Percentiles rank a stretch among this genome's conserved stretches.
phyloP scores from a whole-genome alignment of 225 moss, liverwort and hornwort species.

The Antitrichia curtipendula region DNA sequence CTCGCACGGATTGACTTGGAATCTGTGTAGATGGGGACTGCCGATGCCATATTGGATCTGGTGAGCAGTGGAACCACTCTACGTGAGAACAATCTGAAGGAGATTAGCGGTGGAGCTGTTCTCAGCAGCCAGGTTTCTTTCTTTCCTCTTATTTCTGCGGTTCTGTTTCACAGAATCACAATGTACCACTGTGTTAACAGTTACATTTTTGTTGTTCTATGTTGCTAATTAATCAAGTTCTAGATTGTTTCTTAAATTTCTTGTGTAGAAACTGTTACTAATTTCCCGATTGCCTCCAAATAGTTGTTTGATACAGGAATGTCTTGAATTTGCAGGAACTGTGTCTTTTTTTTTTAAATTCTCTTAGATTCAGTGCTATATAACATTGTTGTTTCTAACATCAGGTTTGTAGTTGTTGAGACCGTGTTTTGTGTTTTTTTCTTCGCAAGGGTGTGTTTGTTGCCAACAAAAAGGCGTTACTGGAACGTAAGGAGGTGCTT shows the following conservation, averaged over 20 bases:
- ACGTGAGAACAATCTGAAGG: constrained; percentile 95
- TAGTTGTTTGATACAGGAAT: background rate
- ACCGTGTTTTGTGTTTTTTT: background rate
- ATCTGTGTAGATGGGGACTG: constrained; percentile 80
- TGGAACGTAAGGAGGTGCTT: constrained; percentile 61
- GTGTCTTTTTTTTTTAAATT: background rate
- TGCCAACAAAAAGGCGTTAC: constrained; percentile 70
- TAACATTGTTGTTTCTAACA: background rate
- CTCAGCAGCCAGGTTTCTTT: constrained; percentile 62
- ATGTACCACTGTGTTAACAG: background rate
- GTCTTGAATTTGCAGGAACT: background rate
- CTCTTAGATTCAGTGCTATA: background rate
- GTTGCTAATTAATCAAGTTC: background rate
- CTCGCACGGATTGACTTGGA: background rate
- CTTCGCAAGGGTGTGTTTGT: constrained; percentile 71
- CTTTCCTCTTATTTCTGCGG: background rate
- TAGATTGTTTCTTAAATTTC: background rate
- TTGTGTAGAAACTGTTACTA: background rate
- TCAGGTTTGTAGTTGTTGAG: background rate
- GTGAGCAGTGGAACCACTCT: constrained; percentile 97
- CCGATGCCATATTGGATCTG: constrained; percentile 96
- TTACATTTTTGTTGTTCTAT: background rate
- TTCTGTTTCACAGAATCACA: background rate
- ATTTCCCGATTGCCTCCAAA: background rate
- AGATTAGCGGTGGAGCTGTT: constrained; percentile 65